Conservation (phyloP, 108 stramenopile species). For the Chaetoceros muelleri region DNA sequence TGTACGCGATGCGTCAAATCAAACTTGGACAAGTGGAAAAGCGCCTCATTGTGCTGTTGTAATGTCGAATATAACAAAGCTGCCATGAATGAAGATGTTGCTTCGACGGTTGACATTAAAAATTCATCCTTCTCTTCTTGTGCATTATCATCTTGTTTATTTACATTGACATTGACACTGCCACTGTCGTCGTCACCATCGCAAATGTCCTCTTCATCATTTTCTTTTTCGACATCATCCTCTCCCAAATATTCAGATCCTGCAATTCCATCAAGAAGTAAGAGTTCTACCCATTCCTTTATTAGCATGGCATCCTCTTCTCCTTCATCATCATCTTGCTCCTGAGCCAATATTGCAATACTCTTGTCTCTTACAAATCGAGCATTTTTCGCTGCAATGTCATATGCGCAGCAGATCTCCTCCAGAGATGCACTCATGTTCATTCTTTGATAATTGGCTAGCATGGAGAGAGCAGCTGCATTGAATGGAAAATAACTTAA, state of each 20-base stretch:
- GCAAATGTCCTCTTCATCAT: slow-evolving; percentile 24
- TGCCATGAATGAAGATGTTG: slow-evolving; percentile 72
- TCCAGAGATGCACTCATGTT: slow-evolving; percentile 11
- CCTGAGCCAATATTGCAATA: slow-evolving; percentile 9
- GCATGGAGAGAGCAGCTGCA: slow-evolving; percentile 43
- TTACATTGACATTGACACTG: background rate
- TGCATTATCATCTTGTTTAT: background rate
- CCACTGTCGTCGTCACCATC: background rate
- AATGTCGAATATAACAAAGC: slow-evolving; percentile 50
- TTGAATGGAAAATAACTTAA: slow-evolving; percentile 33
- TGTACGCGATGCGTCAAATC: slow-evolving; percentile 70
- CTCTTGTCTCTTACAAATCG: slow-evolving; percentile 15
- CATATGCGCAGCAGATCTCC: slow-evolving; percentile 25
- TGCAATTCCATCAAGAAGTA: slow-evolving; percentile 52
- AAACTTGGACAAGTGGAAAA: slow-evolving; percentile 42
- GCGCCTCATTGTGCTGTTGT: slow-evolving; percentile 45
- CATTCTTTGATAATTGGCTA: slow-evolving; percentile 49
- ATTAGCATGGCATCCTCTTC: slow-evolving; percentile 16
- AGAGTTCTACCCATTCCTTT: slow-evolving; percentile 74
- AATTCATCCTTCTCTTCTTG: slow-evolving; percentile 25
- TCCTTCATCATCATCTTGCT: slow-evolving; percentile 13
- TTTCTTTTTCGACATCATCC: slow-evolving; percentile 25
- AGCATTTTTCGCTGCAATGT: slow-evolving; percentile 28
- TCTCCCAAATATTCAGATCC: slow-evolving; percentile 44
- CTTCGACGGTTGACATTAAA: slow-evolving; percentile 50